phyloP scores from a whole-genome alignment of 306 rosid genomes.

The Dalbergia cochinchinensis region DNA sequence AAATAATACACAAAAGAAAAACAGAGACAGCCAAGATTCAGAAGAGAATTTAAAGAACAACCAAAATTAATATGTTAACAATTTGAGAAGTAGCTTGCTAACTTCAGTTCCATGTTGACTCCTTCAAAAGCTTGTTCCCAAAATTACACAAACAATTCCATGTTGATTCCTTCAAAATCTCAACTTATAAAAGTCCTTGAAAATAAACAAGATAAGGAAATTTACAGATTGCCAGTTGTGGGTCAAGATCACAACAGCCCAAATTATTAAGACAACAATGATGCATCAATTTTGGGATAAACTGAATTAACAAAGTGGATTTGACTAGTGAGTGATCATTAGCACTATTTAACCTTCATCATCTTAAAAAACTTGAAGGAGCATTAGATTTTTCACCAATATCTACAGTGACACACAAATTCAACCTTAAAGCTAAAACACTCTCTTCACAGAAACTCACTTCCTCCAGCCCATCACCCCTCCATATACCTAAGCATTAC shows the following conservation, averaged over 20 bases:
- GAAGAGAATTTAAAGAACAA: too few relatives aligned
- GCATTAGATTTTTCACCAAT: not conserved
- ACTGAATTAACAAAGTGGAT: constrained; percentile 34
- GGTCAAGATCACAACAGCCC: constrained; percentile 21
- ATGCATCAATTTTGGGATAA: constrained; percentile 21
- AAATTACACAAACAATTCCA: constrained; percentile 16
- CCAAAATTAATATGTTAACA: too few relatives aligned
- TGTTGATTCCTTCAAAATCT: not conserved
- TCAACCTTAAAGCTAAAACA: constrained; percentile 2
- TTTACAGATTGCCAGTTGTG: not conserved
- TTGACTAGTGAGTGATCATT: constrained; percentile 3
- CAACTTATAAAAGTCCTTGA: not conserved
- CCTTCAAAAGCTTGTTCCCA: too few relatives aligned
- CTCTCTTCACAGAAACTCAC: not conserved
- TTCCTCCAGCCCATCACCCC: too few relatives aligned
- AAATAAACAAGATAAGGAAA: constrained; percentile 2
- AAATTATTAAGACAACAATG: not conserved
- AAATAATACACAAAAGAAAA: too few relatives aligned
- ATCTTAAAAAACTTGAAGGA: not conserved
- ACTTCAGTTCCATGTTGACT: too few relatives aligned
- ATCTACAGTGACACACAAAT: constrained; percentile 6
- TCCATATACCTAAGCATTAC: too few relatives aligned
- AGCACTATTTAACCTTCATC: not conserved
- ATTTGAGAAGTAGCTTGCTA: too few relatives aligned
- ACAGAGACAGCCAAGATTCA: too few relatives aligned